Evolutionary conservation across 495 filamentous ascomycete species (phyloP), one percentile per base, ranked within the genome.

Genomic region (Stereocaulon alpinum): DNA sequence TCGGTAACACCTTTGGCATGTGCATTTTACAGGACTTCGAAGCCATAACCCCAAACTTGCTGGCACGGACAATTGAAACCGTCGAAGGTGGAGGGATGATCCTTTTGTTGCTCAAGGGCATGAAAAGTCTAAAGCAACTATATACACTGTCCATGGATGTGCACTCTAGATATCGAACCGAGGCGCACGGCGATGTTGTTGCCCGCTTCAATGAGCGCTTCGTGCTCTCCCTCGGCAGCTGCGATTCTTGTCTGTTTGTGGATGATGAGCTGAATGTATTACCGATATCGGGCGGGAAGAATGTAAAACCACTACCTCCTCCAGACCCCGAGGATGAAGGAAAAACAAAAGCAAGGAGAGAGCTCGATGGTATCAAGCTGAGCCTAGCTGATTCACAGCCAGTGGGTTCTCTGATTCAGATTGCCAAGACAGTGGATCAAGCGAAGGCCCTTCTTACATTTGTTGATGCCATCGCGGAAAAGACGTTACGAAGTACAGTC

Each of bases 1-100:
- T 99, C 42, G 94, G 94, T 64, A 96, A 97, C 72, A 99, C 94
- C 34, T 99, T 92, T 69, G 93, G 94, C 63, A 97, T 97, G 88
- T 95, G 91, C 69, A 93, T 97, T 62, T 75, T 99, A 58, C 94
- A 99, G 68, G 94, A 99, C 62, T 99, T 99, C 66, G 94, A 99
- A 69, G 94, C 91, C 29, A 85, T 99, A 60, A 99, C 93, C 6
- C 94, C 94, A 30, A 99, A 99, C 68, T 77, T 96, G 59, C 80
- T 99, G 22, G 94, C 94, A 2, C 78, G 92, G 47, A 97, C 93
- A 4, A 87, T 99, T 64, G 94, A 99, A 72, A 97, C 94, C 0
- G 94, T 99, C 22, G 93, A 99, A 68, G 94, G 94, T 63, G 94
- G 94, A 57, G 94, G 94, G 30, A 72, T 97, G 65, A 91, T 97